Conservation (phyloP, 495 filamentous ascomycete species). For the Platismatia glauca region DNA sequence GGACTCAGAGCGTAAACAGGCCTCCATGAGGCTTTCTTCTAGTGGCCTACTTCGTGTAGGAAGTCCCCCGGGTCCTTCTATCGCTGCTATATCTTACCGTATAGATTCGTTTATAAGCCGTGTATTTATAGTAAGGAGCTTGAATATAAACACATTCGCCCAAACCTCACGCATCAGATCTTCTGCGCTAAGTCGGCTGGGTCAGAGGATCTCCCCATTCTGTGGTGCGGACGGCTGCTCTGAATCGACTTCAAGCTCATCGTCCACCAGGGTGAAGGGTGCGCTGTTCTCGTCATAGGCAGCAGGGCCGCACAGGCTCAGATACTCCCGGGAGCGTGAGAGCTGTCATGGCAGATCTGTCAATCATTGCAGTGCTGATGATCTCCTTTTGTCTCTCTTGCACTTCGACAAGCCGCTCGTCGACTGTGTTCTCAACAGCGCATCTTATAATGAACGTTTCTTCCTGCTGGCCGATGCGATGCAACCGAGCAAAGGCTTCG, state of each 20-base stretch:
- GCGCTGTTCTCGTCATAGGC: not conserved
- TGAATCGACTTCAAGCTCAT: not conserved
- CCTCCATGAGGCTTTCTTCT: too few species aligned
- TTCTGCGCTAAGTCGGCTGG: too few species aligned
- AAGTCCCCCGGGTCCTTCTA: too few species aligned
- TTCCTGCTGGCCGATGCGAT: constrained; percentile 52
- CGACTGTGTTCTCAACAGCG: constrained; percentile 41
- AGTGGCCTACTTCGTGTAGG: too few species aligned
- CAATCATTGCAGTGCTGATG: constrained; percentile 27
- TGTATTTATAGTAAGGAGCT: too few species aligned
- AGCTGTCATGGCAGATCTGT: constrained; percentile 7
- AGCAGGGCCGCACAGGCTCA: constrained; percentile 19
- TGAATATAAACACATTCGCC: too few species aligned
- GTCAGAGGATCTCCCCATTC: not conserved
- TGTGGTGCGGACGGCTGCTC: not conserved
- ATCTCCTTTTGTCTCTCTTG: constrained; percentile 27
- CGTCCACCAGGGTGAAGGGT: constrained; percentile 19
- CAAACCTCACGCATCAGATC: too few species aligned
- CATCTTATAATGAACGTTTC: constrained; percentile 47
- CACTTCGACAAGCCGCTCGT: constrained; percentile 40
- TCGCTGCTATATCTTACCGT: too few species aligned
- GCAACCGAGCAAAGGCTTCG: constrained; percentile 55
- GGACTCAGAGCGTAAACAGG: too few species aligned
- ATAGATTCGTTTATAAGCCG: too few species aligned
- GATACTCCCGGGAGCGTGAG: constrained; percentile 18